These are phyloP conservation scores for Steccherinum ochraceum DNA, from an alignment of 768 basidiomycete species.

Conservation along the genomic window DNA sequence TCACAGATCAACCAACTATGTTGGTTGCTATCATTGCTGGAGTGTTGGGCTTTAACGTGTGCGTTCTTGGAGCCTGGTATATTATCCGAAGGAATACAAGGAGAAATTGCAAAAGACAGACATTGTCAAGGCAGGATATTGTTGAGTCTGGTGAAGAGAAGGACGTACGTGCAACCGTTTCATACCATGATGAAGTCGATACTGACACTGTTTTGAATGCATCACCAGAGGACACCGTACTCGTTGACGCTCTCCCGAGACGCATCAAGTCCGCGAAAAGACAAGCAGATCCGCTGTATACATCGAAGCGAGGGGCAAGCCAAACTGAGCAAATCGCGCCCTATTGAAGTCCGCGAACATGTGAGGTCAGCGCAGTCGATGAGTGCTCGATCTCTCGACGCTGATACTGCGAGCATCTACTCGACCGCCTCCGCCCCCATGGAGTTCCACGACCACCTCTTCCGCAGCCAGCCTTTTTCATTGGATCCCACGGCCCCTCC, in stretches of 20 bases:
- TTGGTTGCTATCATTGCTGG: conserved; percentile 13
- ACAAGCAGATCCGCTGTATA: background rate
- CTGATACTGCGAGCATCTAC: conserved; percentile 27
- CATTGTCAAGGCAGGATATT: conserved; percentile 7
- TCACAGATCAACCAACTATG: conserved; percentile 1
- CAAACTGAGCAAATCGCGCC: background rate
- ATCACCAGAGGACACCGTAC: background rate
- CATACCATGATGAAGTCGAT: too few relatives aligned
- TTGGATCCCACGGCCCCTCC: conserved; percentile 16
- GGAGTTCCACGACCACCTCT: conserved; percentile 16
- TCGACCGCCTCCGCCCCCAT: conserved; percentile 30
- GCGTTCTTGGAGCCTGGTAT: conserved; percentile 8
- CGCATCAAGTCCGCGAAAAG: too few relatives aligned
- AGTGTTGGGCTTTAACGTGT: conserved; percentile 10
- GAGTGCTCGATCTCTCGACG: conserved; percentile 13
- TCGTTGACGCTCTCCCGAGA: background rate
- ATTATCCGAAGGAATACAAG: background rate
- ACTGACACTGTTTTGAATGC: too few relatives aligned
- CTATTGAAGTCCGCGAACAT: background rate
- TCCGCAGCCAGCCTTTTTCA: conserved; percentile 14
- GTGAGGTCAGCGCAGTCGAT: background rate
- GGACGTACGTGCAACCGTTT: too few relatives aligned
- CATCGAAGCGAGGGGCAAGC: background rate
- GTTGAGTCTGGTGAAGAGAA: too few relatives aligned
- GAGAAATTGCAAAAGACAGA: conserved; percentile 2